A percentile compares a stretch with the other conserved stretches of the same genome.
Evolutionary conservation across 208 protist genomes (phyloP).

Genomic region (Naegleria fowleri): DNA sequence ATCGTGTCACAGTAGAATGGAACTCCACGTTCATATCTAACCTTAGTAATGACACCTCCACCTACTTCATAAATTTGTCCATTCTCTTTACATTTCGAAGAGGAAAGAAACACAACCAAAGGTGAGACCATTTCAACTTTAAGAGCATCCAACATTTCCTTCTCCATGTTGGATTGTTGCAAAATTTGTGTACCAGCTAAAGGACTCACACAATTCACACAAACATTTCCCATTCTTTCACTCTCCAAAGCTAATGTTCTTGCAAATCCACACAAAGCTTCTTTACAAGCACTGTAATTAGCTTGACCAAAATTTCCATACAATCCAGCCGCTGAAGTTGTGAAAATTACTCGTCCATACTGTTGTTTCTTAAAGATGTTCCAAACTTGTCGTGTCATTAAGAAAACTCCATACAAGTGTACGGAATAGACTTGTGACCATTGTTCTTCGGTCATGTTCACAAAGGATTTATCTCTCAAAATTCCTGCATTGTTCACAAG

Average conservation of each 20-base stretch:
- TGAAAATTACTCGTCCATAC: slow-evolving; percentile 30
- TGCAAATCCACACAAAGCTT: slow-evolving; percentile 17
- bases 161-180: not conserved
- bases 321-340: slow-evolving; percentile 26
- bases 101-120: slow-evolving; percentile 13
- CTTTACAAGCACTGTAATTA: slow-evolving; percentile 21
- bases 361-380: slow-evolving; percentile 12
- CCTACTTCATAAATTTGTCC: slow-evolving; percentile 27
- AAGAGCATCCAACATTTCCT: not conserved
- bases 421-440: slow-evolving; percentile 22
- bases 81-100: slow-evolving; percentile 23
- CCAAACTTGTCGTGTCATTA: slow-evolving; percentile 15
- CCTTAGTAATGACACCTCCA: not conserved
- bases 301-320: slow-evolving; percentile 30
- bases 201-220: slow-evolving; percentile 14
- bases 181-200: slow-evolving; percentile 24
- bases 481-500: slow-evolving; percentile 20
- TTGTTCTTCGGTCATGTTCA: slow-evolving; percentile 26
- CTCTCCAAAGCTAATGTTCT: slow-evolving; percentile 1
- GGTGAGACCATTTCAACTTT: slow-evolving; percentile 25
- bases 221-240: slow-evolving; percentile 21
- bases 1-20: not conserved
- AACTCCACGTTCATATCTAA: not conserved
- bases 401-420: slow-evolving; percentile 29
- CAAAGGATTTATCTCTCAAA: slow-evolving; percentile 27